Evolutionary conservation across 176 grass and related monocot species (phyloP).

Genomic region (Coix lacrymajobi): DNA sequence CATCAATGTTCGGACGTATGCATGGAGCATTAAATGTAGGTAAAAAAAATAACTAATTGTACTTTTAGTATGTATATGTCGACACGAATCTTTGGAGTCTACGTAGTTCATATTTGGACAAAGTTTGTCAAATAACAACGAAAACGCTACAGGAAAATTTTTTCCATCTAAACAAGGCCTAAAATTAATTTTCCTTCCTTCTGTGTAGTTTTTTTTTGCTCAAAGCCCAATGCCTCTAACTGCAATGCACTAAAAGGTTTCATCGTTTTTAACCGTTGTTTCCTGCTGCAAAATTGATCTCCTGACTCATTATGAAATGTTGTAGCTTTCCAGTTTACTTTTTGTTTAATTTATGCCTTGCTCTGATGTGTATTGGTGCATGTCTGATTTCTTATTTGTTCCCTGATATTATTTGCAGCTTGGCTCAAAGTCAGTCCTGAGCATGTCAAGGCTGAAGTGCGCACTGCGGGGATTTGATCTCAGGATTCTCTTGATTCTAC

Average conservation of each 20-base stretch:
- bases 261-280: neutral
- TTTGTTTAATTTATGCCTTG: neutral
- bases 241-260: neutral
- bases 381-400: conserved; percentile 9
- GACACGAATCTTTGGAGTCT: no score
- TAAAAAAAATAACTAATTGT: no score
- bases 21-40: no score
- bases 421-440: conserved; percentile 56
- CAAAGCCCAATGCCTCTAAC: neutral
- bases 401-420: conserved; percentile 49
- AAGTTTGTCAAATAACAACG: no score
- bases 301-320: neutral
- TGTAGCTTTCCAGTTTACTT: neutral
- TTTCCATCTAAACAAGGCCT: no score
- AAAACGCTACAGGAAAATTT: no score
- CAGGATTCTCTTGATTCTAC: conserved; percentile 54
- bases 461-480: conserved; percentile 70
- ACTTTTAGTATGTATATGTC: no score
- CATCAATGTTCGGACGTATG: no score
- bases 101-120: no score
- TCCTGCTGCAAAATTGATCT: neutral
- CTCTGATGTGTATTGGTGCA: conserved; percentile 7
- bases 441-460: conserved; percentile 74
- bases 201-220: neutral
- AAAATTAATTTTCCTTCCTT: neutral